Evolutionary conservation across 2,329 filamentous ascomycete species (phyloP).

Genomic region (Colletotrichum incanum): DNA sequence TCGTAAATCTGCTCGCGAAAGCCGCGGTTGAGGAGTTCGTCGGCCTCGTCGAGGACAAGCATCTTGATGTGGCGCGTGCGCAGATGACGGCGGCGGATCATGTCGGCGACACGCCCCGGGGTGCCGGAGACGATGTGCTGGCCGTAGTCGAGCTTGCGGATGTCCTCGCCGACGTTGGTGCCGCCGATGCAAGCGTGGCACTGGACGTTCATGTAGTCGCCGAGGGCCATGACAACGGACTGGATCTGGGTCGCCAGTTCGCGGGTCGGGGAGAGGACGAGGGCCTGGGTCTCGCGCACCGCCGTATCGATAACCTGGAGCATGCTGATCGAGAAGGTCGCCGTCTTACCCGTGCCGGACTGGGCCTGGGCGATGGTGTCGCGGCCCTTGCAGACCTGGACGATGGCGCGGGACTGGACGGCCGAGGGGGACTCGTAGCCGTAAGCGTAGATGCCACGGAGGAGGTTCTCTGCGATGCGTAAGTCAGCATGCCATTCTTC

Average conservation of each 20-base stretch:
- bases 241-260: conserved; percentile 99
- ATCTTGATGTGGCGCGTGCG: conserved; percentile 76
- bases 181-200: conserved; percentile 99
- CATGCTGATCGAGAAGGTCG: conserved; percentile 96
- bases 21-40: conserved; percentile 85
- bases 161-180: conserved; percentile 98
- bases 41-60: conserved; percentile 74
- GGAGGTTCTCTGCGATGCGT: conserved; percentile 79
- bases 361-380: conserved; percentile 99
- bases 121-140: conserved; percentile 98
- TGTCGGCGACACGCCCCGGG: conserved; percentile 87
- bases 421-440: conserved; percentile 98
- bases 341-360: conserved; percentile 96
- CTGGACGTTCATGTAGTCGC: conserved; percentile 99
- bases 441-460: conserved; percentile 98
- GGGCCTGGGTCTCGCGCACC: conserved; percentile 92
- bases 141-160: conserved; percentile 96
- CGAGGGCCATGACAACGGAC: conserved; percentile 99
- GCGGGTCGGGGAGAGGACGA: conserved; percentile 95
- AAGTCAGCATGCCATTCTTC: neutral
- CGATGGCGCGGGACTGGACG: conserved; percentile 97
- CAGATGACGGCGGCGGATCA: conserved; percentile 72
- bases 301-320: conserved; percentile 96
- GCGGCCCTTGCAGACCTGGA: conserved; percentile 98
- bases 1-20: conserved; percentile 99